phyloP scores from a whole-genome alignment of 768 basidiomycete species.

The Fomitopsis pulvina region DNA sequence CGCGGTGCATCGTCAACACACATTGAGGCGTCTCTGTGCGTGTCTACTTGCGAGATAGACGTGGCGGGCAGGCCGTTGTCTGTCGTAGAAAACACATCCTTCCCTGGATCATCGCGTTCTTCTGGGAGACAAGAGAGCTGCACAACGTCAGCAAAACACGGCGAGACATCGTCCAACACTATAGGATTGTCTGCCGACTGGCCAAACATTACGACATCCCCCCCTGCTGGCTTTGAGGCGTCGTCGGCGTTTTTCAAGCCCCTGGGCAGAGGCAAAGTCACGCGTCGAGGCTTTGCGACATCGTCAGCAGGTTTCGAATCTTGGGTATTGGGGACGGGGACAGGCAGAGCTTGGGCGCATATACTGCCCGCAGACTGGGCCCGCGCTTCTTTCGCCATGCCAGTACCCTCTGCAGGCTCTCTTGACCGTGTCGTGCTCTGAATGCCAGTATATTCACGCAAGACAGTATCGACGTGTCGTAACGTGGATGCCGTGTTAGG shows the following conservation, averaged over 20 bases:
- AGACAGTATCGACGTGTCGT: not conserved
- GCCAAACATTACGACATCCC: not conserved
- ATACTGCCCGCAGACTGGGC: not conserved
- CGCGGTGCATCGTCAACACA: no score
- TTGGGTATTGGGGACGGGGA: not conserved
- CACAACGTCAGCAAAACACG: no score
- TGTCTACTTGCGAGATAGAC: no score
- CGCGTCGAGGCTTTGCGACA: not conserved
- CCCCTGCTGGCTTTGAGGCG: not conserved
- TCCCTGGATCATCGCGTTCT: no score
- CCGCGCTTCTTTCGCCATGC: no score
- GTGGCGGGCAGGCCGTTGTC: no score
- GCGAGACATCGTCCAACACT: not conserved
- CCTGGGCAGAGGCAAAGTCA: not conserved
- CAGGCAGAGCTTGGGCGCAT: not conserved
- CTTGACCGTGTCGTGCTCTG: no score
- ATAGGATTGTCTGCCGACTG: not conserved
- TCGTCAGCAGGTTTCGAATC: not conserved
- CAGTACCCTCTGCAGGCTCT: no score
- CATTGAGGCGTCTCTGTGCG: no score
- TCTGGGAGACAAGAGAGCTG: no score
- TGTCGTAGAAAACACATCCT: no score
- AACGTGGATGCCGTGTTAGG: not conserved
- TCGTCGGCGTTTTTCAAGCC: not conserved
- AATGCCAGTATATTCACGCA: not conserved